These are phyloP conservation scores for Cordyceps farinosa DNA, from an alignment of 2,329 filamentous ascomycete species.

Conservation along the genomic window DNA sequence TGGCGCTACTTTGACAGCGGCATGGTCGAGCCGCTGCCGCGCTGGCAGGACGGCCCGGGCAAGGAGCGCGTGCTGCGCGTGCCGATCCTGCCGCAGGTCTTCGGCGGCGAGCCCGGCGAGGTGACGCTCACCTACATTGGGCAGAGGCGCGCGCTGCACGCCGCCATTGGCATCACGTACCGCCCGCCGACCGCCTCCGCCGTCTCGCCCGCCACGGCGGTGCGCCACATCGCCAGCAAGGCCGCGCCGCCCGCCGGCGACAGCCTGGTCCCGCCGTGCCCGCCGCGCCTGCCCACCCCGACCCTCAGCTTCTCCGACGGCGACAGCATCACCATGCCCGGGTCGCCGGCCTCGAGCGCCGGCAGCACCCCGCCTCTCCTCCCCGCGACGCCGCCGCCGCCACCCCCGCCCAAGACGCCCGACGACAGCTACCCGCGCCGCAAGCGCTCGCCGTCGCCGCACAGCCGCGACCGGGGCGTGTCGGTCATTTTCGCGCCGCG, in stretches of 20 bases:
- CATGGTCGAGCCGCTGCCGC: slow-evolving; percentile 42
- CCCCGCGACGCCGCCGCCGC: slow-evolving; percentile 19
- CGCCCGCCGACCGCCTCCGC: slow-evolving; percentile 46
- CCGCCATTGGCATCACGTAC: slow-evolving; percentile 70
- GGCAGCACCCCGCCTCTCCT: slow-evolving; percentile 9
- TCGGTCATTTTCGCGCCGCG: slow-evolving; percentile 64
- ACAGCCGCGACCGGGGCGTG: slow-evolving; percentile 43
- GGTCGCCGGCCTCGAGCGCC: slow-evolving; percentile 8
- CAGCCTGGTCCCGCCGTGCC: background rate
- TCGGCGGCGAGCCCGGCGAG: slow-evolving; percentile 57
- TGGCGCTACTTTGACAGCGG: slow-evolving; percentile 65
- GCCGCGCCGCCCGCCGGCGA: slow-evolving; percentile 16
- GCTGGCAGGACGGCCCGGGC: slow-evolving; percentile 40
- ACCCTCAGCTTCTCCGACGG: slow-evolving; percentile 4
- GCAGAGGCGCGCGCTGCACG: slow-evolving; percentile 56
- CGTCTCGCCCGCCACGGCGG: slow-evolving; percentile 22
- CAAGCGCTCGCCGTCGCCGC: slow-evolving; percentile 31
- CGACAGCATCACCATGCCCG: slow-evolving; percentile 13
- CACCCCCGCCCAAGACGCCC: slow-evolving; percentile 9
- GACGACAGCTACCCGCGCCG: too few relatives aligned
- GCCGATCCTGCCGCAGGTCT: slow-evolving; percentile 49
- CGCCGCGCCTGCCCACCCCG: slow-evolving; percentile 5
- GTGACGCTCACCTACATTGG: slow-evolving; percentile 67
- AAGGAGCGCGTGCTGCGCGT: slow-evolving; percentile 37
- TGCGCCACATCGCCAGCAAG: slow-evolving; percentile 17